phyloP scores from a whole-genome alignment of 306 rosid genomes.

The Acacia melanoxylon region DNA sequence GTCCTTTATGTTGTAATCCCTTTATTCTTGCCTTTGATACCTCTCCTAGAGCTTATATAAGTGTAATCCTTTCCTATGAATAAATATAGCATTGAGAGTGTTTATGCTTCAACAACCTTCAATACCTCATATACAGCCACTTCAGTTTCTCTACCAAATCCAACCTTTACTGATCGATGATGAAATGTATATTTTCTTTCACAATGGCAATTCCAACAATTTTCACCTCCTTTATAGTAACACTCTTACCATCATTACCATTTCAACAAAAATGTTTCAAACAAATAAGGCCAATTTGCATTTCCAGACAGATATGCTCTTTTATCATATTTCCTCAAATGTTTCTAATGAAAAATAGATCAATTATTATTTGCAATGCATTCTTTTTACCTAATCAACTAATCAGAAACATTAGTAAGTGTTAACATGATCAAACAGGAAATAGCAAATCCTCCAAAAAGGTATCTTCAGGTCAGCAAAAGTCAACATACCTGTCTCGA shows the following conservation, averaged over 20 bases:
- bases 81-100: too few relatives aligned
- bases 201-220: neutral
- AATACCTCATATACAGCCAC: neutral
- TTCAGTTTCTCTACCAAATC: neutral
- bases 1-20: too few relatives aligned
- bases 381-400: neutral
- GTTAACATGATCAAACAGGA: conserved; percentile 12
- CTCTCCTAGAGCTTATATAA: too few relatives aligned
- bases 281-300: neutral
- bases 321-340: neutral
- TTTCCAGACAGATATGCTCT: neutral
- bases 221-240: neutral
- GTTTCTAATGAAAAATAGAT: neutral
- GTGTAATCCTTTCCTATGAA: too few relatives aligned
- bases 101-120: too few relatives aligned
- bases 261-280: neutral
- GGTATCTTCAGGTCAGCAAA: conserved; percentile 5
- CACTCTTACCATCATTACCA: neutral
- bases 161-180: neutral
- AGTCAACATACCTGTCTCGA: conserved; percentile 74
- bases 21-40: too few relatives aligned
- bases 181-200: neutral
- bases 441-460: conserved; percentile 18
- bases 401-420: neutral
- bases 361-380: neutral